Base-by-base conservation (phyloP, 371 early-diverging fungal genomes). In the Mucor circinelloides region DNA sequence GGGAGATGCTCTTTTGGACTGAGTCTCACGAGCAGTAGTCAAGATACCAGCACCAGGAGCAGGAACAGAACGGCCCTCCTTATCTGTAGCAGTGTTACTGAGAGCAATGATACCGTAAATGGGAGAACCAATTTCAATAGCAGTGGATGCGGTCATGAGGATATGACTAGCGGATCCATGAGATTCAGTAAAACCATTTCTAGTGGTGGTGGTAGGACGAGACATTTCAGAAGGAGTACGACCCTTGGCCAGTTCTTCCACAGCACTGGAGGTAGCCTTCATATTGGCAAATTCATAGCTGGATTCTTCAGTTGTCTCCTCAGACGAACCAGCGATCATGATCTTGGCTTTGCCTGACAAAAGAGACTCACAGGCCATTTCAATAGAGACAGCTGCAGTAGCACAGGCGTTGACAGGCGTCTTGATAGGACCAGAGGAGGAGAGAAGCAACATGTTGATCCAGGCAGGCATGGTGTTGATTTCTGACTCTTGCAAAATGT, bases 381-480 rank as follows among this genome's bases (percentile, higher is more conserved):
- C 97, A 28, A 98, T 90, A 0, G 96, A 95, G 64, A 95, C 91
- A 68, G 93, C 94, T 60, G 96, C 92, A 10, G 97, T 97, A 17
- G 96, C 97, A 75, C 97, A 97, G 32, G 97, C 97, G 65, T 96
- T 95, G 57, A 94, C 95, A 7, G 97, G 96, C 6, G 96, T 93
- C 88, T 95, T 95, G 84, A 98, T 95, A 15, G 97, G 97, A 55
- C 98, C 98, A 4, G 96, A 92, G 0, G 96, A 89, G 9, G 97
- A 96, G 19, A 98, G 83, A 63, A 98, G 80, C 68, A 98, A 86
- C 93, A 97, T 88, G 87, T 98, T 98, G 77, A 97, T 86, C 98
- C 98, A 98, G 58, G 96, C 97, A 52, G 96, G 90, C 89, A 96
- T 97, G 61, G 96, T 96, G 85, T 94, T 96, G 82, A 95, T 95